Percentiles rank a stretch among this genome's conserved stretches.
These are phyloP conservation scores for Coleophoma crateriformis DNA, from an alignment of 2,329 filamentous ascomycete genomes.

Conservation along the genomic window DNA sequence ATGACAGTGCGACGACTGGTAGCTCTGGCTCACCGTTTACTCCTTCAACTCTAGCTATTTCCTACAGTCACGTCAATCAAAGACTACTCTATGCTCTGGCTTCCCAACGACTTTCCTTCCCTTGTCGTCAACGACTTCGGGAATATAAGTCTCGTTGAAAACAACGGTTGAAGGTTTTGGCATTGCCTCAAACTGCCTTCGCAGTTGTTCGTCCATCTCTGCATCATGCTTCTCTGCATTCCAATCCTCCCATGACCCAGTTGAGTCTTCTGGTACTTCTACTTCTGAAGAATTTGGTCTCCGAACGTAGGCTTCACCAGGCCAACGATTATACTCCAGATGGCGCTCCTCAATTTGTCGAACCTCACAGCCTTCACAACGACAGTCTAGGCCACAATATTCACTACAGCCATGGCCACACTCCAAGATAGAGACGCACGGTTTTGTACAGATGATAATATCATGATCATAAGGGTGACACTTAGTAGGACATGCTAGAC, in stretches of 20 bases:
- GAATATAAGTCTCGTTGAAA: slow-evolving; percentile 4
- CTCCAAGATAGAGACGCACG: slow-evolving; percentile 13
- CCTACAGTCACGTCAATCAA: no score
- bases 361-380: slow-evolving; percentile 11
- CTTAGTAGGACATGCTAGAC: slow-evolving; percentile 11
- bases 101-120: not conserved
- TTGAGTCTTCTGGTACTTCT: not conserved
- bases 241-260: not conserved
- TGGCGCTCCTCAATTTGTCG: not conserved
- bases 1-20: no score
- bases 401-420: slow-evolving; percentile 25
- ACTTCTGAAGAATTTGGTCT: not conserved
- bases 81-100: not conserved
- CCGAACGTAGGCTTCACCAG: not conserved
- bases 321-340: not conserved
- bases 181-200: not conserved
- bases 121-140: not conserved
- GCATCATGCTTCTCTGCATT: slow-evolving; percentile 10
- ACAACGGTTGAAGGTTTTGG: not conserved
- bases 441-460: slow-evolving; percentile 14
- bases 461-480: slow-evolving; percentile 25
- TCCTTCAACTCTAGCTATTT: no score
- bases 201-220: not conserved
- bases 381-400: slow-evolving; percentile 17
- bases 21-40: no score